Base-by-base conservation (phyloP, 2,329 filamentous ascomycete genomes). In the Diaporthe sp. region DNA sequence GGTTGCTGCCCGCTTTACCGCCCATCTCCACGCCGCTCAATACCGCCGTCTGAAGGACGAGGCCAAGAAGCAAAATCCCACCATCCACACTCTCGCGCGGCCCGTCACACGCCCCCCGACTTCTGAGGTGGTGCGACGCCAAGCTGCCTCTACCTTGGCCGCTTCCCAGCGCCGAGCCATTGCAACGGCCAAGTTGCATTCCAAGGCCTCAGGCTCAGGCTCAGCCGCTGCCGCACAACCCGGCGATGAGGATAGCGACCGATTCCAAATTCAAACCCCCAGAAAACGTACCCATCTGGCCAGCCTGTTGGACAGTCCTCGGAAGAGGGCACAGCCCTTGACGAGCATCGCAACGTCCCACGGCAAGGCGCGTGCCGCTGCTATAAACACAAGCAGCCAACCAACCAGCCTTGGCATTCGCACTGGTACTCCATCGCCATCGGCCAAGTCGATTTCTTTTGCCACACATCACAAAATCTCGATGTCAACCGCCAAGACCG, bases 21-120 rank as follows among this genome's bases (percentile, higher is more conserved):
- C 89, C 7, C 94, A 95, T 82, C 88, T 96, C 2, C 94, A 96
- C 81, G 90, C 92, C n/a, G 93, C 92, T 22, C 94, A 95, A 82
- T 96, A 96, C 81, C 87, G 91, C 75, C 89, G 92, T 5, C 88
- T 94, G 59, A 93, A 93, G 82, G 84, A 86, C 46, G 84, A 86
- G 49, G 90, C 91, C 4, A 89, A 86, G 77, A 81, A 85, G 13
- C 87, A 89, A 68, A 92, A 92, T 77, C 88, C 88, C 0, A 83
- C 86, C 13, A 89, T 91, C 75, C 83, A 81, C 28, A 83, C 85
- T 74, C 88, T 91, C 67, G 87, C 89, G 53, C 85, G 89, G 10
- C 89, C 89, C 2, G 87, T 90, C 13, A 84, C 88, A 0, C 85
- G 85, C 0, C 79, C 80, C 2, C 84, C 84, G 78, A 86, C 84